These are phyloP conservation scores for Escallonia herrerae DNA, from an alignment of 129 eudicot species.

Conservation along the genomic window DNA sequence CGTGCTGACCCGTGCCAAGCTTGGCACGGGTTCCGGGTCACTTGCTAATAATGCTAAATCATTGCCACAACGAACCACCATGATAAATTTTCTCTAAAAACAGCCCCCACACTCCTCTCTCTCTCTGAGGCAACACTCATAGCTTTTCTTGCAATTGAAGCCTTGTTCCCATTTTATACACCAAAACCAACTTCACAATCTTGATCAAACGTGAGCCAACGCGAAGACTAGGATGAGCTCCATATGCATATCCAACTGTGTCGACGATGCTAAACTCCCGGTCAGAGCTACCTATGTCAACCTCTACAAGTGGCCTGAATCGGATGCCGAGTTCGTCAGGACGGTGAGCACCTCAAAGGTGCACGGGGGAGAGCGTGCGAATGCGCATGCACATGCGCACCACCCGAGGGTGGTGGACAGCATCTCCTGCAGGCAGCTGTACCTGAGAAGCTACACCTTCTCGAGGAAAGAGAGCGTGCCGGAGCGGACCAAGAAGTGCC, in stretches of 20 bases:
- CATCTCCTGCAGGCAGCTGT: constrained; percentile 55
- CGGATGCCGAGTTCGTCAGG: constrained; percentile 41
- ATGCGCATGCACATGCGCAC: neutral
- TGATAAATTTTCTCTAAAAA: no score
- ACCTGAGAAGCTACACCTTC: constrained; percentile 64
- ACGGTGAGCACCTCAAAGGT: constrained; percentile 9
- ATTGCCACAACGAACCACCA: no score
- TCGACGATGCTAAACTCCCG: constrained; percentile 35
- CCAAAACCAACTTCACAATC: no score
- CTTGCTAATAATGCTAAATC: no score
- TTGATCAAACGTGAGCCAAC: no score
- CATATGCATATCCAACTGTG: constrained; percentile 36
- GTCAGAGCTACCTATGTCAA: constrained; percentile 41
- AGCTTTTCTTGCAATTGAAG: no score
- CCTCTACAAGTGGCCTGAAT: constrained; percentile 59
- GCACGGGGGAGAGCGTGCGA: constrained; percentile 6
- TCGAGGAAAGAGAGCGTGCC: constrained; percentile 47
- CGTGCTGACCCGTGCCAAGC: no score
- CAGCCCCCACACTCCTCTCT: neutral
- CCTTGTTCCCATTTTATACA: neutral
- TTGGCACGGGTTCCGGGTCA: no score
- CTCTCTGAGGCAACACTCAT: no score
- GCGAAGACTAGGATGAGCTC: constrained; percentile 27
- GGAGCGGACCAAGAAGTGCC: constrained; percentile 43
- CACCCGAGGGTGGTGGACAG: constrained; percentile 45